Conservation (phyloP, 768 basidiomycete species). For the Suillus subluteus region DNA sequence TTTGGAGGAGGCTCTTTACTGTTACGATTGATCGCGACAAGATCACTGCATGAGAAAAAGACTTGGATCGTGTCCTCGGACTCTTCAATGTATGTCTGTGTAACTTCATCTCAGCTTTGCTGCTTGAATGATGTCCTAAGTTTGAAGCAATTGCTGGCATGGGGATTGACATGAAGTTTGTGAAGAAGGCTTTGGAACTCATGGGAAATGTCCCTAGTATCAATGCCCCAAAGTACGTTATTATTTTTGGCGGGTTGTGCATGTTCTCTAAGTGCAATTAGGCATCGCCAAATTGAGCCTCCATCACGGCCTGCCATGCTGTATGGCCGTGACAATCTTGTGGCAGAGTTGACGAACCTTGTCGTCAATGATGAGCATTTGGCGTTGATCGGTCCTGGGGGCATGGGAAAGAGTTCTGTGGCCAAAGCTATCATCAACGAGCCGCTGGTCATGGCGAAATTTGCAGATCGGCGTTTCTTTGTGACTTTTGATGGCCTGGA, state of each 20-base stretch:
- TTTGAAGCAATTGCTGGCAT: neutral
- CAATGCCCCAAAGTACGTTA: neutral
- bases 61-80: no score
- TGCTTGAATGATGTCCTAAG: neutral
- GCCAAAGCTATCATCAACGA: conserved; percentile 9
- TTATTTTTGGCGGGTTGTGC: neutral
- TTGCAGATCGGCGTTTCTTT: neutral
- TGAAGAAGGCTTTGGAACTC: no score
- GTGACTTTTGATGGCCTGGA: neutral
- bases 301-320: neutral
- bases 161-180: no score
- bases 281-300: neutral
- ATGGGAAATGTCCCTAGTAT: neutral
- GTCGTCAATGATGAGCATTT: neutral
- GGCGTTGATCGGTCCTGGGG: neutral
- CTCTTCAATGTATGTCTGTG: no score
- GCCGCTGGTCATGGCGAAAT: neutral
- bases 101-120: neutral
- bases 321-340: neutral
- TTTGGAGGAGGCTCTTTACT: no score
- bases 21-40: no score
- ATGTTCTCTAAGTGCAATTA: neutral
- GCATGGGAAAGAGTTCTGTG: conserved; percentile 8
- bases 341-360: neutral
- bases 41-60: no score